These are phyloP conservation scores for Pyrenopolyporus hunteri DNA, from an alignment of 495 filamentous ascomycete genomes.

Conservation along the genomic window DNA sequence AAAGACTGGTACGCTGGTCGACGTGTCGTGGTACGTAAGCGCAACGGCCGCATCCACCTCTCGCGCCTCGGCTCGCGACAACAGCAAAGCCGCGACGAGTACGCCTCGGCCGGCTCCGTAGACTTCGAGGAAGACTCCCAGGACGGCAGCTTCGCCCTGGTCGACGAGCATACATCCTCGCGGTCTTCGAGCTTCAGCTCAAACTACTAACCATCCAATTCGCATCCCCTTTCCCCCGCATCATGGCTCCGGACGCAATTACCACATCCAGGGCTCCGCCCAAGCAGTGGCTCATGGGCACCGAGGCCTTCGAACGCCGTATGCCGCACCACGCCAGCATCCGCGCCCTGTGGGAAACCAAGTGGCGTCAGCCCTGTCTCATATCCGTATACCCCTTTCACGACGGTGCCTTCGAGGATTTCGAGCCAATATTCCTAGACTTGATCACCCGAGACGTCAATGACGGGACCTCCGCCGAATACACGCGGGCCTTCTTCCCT, in stretches of 20 bases:
- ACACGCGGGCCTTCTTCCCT: slow-evolving; percentile 67
- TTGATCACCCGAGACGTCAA: slow-evolving; percentile 65
- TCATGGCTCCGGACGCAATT: slow-evolving; percentile 18
- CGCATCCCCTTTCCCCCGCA: not conserved
- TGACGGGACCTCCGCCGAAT: slow-evolving; percentile 67
- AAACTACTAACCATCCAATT: slow-evolving; percentile 3
- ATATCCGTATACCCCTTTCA: slow-evolving; percentile 81
- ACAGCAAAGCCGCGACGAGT: slow-evolving; percentile 6
- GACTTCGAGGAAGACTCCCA: slow-evolving; percentile 24
- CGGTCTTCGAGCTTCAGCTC: slow-evolving; percentile 28
- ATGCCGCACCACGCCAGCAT: slow-evolving; percentile 74
- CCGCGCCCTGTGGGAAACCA: slow-evolving; percentile 77
- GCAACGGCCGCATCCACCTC: slow-evolving; percentile 36
- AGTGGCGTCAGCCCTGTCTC: slow-evolving; percentile 73
- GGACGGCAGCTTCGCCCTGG: slow-evolving; percentile 23
- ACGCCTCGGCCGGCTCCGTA: slow-evolving; percentile 14
- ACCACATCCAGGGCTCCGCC: slow-evolving; percentile 15
- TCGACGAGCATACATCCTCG: slow-evolving; percentile 17
- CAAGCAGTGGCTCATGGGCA: slow-evolving; percentile 47
- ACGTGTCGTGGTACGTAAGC: slow-evolving; percentile 36
- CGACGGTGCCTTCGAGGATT: slow-evolving; percentile 72
- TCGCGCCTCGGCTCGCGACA: slow-evolving; percentile 29
- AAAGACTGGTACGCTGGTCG: slow-evolving; percentile 33
- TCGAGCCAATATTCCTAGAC: slow-evolving; percentile 70
- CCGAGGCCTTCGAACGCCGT: slow-evolving; percentile 57